Base-by-base conservation (phyloP, 805 yeast genomes). In the Pichia eremophila region DNA sequence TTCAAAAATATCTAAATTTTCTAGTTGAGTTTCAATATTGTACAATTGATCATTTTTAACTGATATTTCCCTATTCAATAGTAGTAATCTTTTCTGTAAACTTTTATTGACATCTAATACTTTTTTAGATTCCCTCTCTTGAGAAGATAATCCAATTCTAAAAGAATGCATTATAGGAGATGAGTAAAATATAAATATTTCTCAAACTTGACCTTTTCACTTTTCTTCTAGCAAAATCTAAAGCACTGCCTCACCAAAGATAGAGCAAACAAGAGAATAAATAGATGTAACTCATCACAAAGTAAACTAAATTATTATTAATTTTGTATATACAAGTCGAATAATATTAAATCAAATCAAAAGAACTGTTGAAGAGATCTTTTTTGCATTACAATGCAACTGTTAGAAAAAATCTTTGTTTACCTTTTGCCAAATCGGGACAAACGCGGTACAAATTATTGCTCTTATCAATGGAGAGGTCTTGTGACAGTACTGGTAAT, bases 1-100 rank as follows among this genome's bases (percentile, higher is more conserved):
- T 27, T 57, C 45, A 51, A 58, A 63, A 12, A 59, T 59, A 14
- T 56, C 54, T 1, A 61, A 46, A 43, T 63, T 60, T 39, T 62
- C 67, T 18, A 54, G 41, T 40, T 47, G 51, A 7, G 59, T 53
- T 7, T 53, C 43, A 2, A 63, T 43, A 34, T 57, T 55, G 11
- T 61, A 59, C 14, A 62, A 50, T 28, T 45, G 44, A 22, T 41
- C 43, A 31, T 62, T 63, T 39, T 55, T 52, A 8, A 49, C 47
- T 10, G 56, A 41, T 15, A 62, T 40, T 19, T 49, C 42, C 5
- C 39, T 35, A 40, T 60, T 63, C 4, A 54, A 40, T 15, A 39
- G 36, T 31, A 57, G 55, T 17, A 61, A 39, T 35, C 40, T 37
- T 15, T 45, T 45, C 4, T 57, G 48, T 3, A 62, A 52, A 7